phyloP scores from a whole-genome alignment of 2,329 filamentous ascomycete genomes.

The Chlorencoelia australis region DNA sequence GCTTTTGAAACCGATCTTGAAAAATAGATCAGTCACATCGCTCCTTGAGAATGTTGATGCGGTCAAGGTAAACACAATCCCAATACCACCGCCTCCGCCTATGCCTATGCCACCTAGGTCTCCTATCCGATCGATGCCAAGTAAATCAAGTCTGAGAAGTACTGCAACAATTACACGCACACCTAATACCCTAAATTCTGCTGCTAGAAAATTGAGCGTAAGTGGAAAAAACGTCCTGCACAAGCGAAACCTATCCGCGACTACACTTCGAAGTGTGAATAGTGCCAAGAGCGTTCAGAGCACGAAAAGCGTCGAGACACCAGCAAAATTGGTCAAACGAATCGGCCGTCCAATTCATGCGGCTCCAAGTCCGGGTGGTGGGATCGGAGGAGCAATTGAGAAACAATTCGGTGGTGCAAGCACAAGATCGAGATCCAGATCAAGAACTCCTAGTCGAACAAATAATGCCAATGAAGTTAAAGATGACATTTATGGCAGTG shows the following conservation, averaged over 20 bases:
- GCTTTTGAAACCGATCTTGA: slow-evolving; percentile 21
- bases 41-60: slow-evolving; percentile 11
- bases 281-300: slow-evolving; percentile 12
- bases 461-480: too few species aligned
- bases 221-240: slow-evolving; percentile 17
- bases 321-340: slow-evolving; percentile 20
- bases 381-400: slow-evolving; percentile 19
- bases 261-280: slow-evolving; percentile 16
- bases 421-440: too few species aligned
- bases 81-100: slow-evolving; percentile 9
- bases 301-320: slow-evolving; percentile 18
- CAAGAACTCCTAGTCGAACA: too few species aligned
- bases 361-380: slow-evolving; percentile 16
- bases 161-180: slow-evolving; percentile 7
- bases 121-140: slow-evolving; percentile 14
- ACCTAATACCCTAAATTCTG: slow-evolving; percentile 10
- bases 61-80: not conserved
- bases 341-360: slow-evolving; percentile 7
- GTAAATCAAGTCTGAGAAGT: slow-evolving; percentile 14
- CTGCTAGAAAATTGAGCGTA: slow-evolving; percentile 8
- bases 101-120: slow-evolving; percentile 16
- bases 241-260: slow-evolving; percentile 16
- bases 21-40: slow-evolving; percentile 19
- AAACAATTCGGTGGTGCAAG: slow-evolving; percentile 25
- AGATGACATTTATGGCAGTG: slow-evolving; percentile 14